Evolutionary conservation across 345 rosid species (phyloP), one percentile per base, ranked within the genome.

Genomic region (Carallia brachiata): DNA sequence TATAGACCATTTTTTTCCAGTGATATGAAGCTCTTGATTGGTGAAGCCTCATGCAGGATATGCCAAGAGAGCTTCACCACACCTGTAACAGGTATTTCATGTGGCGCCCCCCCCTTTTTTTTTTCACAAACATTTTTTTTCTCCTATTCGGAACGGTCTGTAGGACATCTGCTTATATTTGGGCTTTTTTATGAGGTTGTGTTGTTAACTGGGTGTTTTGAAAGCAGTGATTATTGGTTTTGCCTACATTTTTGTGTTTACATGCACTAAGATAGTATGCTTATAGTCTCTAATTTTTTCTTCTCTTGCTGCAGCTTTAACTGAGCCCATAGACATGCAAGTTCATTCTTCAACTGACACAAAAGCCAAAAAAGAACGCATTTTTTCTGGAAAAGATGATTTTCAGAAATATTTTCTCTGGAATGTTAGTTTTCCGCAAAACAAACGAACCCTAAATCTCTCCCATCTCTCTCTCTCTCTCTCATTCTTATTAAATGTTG

Each of bases 281-380:
- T 37, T 37, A 63, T 39, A 52, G 30, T 44, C 30, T 19, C 3
- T 58, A 17, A 23, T 59, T 64, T 61, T 68, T 54, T 71, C 27
- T 27, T 37, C 59, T 68, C 54, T 80, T 66, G 63, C 73, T 80
- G 86, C 87, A 94, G 97, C 98, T 72, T 80, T 91, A 58, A 79
- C 89, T 1, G 98, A 94, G 74, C 74, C 98, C 58, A 90, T 94
- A 69, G 98, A 94, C 82, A 74, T 91, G 98, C 91, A 87, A 93
- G 94, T 83, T 19, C 31, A 52, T 70, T 6, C 16, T 28, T 37
- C 27, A 23, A 23, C 23, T 23, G 23, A 23, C 23, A 23, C 23
- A 23, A 23, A 23, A 23, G 23, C 23, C 23, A 23, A 23, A 23
- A 23, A 23, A 23, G 23, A 23, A 23, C 23, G 23, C 23, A 23